These are phyloP conservation scores for Silene noctiflora DNA, from an alignment of 179 eudicot genomes.

Conservation along the genomic window DNA sequence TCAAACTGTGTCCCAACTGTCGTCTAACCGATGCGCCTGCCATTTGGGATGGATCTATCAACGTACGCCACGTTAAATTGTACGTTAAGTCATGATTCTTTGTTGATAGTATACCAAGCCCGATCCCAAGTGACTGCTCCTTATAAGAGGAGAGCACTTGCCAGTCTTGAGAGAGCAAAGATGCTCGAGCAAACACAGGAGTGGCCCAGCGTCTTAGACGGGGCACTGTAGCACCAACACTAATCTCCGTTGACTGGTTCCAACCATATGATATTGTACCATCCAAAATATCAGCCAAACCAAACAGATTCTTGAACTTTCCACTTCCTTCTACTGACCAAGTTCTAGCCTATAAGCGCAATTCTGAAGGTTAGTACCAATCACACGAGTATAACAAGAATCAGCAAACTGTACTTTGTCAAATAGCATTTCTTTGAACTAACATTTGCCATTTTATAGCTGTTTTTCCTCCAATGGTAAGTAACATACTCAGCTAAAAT, in stretches of 20 bases:
- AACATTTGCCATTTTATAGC: too few species aligned
- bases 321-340: constrained; percentile 77
- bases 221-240: constrained; percentile 74
- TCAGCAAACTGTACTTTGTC: not conserved
- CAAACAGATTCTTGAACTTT: constrained; percentile 73
- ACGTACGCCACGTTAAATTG: constrained; percentile 75
- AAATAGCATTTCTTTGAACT: too few species aligned
- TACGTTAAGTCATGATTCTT: constrained; percentile 66
- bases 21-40: constrained; percentile 73
- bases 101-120: constrained; percentile 67
- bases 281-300: constrained; percentile 88
- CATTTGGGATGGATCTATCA: constrained; percentile 81
- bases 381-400: constrained; percentile 11
- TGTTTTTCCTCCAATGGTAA: too few species aligned
- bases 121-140: constrained; percentile 60
- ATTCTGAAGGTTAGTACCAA: constrained; percentile 18
- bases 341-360: constrained; percentile 66
- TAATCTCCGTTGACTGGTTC: constrained; percentile 73
- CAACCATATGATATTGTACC: constrained; percentile 70
- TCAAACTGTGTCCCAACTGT: constrained; percentile 81
- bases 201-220: constrained; percentile 44
- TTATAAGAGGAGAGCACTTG: constrained; percentile 74
- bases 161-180: constrained; percentile 88
- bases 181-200: constrained; percentile 70
- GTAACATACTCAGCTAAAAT: too few species aligned